Conservation (phyloP, 2,329 filamentous ascomycete species). For the Byssothecium circinans region DNA sequence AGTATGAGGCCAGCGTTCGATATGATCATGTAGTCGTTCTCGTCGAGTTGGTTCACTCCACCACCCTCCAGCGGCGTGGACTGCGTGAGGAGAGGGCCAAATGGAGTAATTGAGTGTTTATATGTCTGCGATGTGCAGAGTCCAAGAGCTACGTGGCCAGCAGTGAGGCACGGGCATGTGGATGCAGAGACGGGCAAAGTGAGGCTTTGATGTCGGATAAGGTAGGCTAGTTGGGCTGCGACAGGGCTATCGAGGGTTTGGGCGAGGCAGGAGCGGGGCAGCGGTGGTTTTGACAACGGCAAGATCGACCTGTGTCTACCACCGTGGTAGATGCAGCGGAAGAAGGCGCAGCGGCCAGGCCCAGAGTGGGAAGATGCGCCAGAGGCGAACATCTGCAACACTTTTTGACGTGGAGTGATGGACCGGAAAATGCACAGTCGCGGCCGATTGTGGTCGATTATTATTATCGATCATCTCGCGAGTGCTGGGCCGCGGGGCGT, state of each 20-base stretch:
- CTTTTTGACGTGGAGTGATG: too few species aligned
- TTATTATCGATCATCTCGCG: too few species aligned
- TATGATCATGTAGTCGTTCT: too few species aligned
- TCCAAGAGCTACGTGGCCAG: conserved; percentile 9
- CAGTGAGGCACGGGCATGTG: too few species aligned
- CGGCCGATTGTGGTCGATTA: too few species aligned
- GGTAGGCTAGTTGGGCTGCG: conserved; percentile 8
- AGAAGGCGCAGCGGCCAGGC: background rate
- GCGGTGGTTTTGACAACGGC: conserved; percentile 3
- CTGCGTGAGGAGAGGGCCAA: too few species aligned
- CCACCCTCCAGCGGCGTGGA: too few species aligned
- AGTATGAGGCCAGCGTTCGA: too few species aligned
- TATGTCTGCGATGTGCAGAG: background rate
- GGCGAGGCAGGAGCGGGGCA: conserved; percentile 5
- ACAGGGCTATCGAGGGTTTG: conserved; percentile 10
- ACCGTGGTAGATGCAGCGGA: background rate
- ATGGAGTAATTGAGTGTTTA: conserved; percentile 1
- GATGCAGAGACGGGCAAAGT: too few species aligned
- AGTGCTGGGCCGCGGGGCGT: too few species aligned
- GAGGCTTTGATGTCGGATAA: background rate
- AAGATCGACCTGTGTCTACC: conserved; percentile 8
- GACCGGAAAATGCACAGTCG: too few species aligned
- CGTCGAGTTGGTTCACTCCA: too few species aligned
- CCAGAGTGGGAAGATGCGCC: background rate
- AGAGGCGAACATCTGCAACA: background rate